phyloP scores from a whole-genome alignment of 2,329 filamentous ascomycete species.

The Penicillium olsonii region DNA sequence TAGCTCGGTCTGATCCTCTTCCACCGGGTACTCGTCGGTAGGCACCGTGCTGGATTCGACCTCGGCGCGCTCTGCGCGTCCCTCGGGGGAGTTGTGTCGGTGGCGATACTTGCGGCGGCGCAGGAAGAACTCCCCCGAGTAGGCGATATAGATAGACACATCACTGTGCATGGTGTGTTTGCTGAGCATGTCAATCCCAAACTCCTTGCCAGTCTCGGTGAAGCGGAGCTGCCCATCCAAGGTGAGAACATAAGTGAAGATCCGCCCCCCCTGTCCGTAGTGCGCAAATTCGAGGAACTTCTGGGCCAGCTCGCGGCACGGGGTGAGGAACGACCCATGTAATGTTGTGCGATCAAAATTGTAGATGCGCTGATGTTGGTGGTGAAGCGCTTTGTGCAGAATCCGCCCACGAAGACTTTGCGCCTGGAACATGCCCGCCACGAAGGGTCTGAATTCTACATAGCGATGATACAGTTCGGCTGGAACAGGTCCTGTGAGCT shows the following conservation, averaged over 20 bases:
- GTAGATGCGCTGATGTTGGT: slow-evolving; percentile 87
- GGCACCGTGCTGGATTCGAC: slow-evolving; percentile 28
- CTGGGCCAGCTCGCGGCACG: slow-evolving; percentile 69
- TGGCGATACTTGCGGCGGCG: slow-evolving; percentile 61
- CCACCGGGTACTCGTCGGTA: slow-evolving; percentile 33
- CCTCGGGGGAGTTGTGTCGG: slow-evolving; percentile 28
- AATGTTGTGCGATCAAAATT: slow-evolving; percentile 79
- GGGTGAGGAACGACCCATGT: slow-evolving; percentile 67
- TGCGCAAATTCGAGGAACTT: slow-evolving; percentile 86
- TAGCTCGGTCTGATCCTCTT: slow-evolving; percentile 30
- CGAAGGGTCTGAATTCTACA: slow-evolving; percentile 88
- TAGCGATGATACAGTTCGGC: slow-evolving; percentile 82
- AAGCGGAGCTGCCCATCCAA: slow-evolving; percentile 85
- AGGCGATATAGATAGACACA: slow-evolving; percentile 87
- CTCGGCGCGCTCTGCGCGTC: background rate
- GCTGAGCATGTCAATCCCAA: slow-evolving; percentile 86
- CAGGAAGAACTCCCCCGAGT: slow-evolving; percentile 90
- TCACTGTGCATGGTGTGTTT: slow-evolving; percentile 98
- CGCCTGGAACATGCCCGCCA: slow-evolving; percentile 83
- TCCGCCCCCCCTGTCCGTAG: slow-evolving; percentile 78
- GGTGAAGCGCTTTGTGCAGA: slow-evolving; percentile 81
- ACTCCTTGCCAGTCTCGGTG: slow-evolving; percentile 94
- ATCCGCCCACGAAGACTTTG: slow-evolving; percentile 76
- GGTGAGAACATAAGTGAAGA: slow-evolving; percentile 91
- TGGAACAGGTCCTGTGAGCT: slow-evolving; percentile 81